Percentiles rank a stretch among this genome's conserved stretches.
These are phyloP conservation scores for Calocera cornea DNA, from an alignment of 768 basidiomycete species.

Conservation along the genomic window DNA sequence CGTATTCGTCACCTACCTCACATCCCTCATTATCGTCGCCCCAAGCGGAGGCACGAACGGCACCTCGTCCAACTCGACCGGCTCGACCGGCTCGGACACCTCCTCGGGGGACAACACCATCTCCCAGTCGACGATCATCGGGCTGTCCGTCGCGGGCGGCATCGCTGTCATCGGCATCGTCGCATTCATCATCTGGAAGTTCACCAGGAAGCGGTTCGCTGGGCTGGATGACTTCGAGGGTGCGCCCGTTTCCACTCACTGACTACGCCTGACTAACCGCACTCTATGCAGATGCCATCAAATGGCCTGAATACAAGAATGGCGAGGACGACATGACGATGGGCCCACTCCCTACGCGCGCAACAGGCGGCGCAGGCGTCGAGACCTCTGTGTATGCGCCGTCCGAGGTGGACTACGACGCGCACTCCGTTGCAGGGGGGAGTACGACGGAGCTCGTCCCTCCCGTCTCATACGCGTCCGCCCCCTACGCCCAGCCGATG, in stretches of 20 bases:
- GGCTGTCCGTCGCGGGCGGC: conserved; percentile 69
- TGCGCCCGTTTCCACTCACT: conserved; percentile 28
- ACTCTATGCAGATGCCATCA: conserved; percentile 63
- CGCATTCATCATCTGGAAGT: conserved; percentile 74
- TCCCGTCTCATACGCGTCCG: conserved; percentile 66
- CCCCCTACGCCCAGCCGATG: conserved; percentile 67
- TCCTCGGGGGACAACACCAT: conserved; percentile 6
- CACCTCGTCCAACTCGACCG: conserved; percentile 9
- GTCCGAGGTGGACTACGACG: conserved; percentile 10
- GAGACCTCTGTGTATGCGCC: conserved; percentile 28
- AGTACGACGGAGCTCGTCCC: conserved; percentile 12
- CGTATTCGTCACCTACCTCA: not conserved
- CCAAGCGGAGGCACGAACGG: not conserved
- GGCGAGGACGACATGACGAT: conserved; percentile 27
- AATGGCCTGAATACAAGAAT: conserved; percentile 66
- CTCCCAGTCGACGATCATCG: conserved; percentile 33
- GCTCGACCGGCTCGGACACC: not conserved
- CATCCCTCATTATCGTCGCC: conserved; percentile 3
- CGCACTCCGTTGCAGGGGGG: conserved; percentile 10
- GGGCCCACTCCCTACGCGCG: conserved; percentile 51
- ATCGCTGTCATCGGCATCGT: conserved; percentile 56
- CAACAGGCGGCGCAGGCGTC: conserved; percentile 57
- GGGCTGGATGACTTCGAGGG: conserved; percentile 57
- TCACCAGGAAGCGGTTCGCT: conserved; percentile 60
- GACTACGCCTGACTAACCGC: not conserved